Percentiles rank a stretch among this genome's conserved stretches.
phyloP scores from a whole-genome alignment of 2,329 filamentous ascomycete genomes.

The Paracoccidioides lutzii region DNA sequence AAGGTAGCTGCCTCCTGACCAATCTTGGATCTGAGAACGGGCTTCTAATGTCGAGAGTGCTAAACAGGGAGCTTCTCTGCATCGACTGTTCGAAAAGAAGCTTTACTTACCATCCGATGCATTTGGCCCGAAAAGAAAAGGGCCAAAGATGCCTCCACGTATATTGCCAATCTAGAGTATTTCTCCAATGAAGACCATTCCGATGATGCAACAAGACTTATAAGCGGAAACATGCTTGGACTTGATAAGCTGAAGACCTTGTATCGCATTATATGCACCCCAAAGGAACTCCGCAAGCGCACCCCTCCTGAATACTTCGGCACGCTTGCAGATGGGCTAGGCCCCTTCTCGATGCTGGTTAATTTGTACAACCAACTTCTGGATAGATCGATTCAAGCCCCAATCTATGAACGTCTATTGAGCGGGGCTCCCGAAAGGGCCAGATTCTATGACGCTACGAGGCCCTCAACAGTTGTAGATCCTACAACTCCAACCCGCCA shows the following conservation, averaged over 20 bases:
- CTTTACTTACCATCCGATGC: slow-evolving; percentile 5
- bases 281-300: slow-evolving; percentile 5
- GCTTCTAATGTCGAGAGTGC: slow-evolving; percentile 1
- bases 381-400: slow-evolving; percentile 5
- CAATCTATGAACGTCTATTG: not conserved
- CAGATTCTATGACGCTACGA: not conserved
- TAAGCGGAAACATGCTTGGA: slow-evolving; percentile 4
- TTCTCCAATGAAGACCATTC: slow-evolving; percentile 10
- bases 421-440: slow-evolving; percentile 2
- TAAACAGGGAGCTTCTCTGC: slow-evolving; percentile 9
- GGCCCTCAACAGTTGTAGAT: too few species aligned
- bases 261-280: slow-evolving; percentile 7
- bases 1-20: slow-evolving; percentile 4
- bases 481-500: too few species aligned
- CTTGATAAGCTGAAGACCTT: slow-evolving; percentile 7
- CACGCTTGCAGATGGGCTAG: slow-evolving; percentile 3
- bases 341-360: not conserved
- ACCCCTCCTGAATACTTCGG: slow-evolving; percentile 4
- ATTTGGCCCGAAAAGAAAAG: slow-evolving; percentile 8
- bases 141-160: slow-evolving; percentile 1
- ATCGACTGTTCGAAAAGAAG: slow-evolving; percentile 9
- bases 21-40: slow-evolving; percentile 2
- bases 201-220: slow-evolving; percentile 4
- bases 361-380: slow-evolving; percentile 3
- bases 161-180: slow-evolving; percentile 8